phyloP scores from a whole-genome alignment of 495 filamentous ascomycete genomes.

The Melanomma pulvis-pyrius region DNA sequence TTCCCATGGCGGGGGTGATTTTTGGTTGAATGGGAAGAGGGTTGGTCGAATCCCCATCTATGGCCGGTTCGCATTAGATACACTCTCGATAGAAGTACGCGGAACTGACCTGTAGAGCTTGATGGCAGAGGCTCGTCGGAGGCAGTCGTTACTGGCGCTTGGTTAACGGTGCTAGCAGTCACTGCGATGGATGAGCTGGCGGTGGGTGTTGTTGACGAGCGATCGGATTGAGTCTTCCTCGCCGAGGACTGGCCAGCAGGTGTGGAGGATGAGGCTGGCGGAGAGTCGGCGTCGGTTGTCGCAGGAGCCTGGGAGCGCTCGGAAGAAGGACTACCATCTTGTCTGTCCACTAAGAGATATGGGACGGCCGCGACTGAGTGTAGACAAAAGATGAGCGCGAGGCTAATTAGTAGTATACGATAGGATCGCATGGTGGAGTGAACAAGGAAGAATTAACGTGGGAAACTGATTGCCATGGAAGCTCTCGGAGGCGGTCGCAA shows the following conservation, averaged over 20 bases:
- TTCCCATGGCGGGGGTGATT: constrained; percentile 77
- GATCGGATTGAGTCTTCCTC: constrained; percentile 13
- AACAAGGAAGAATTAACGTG: constrained; percentile 1
- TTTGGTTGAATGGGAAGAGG: constrained; percentile 71
- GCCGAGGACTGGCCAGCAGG: constrained; percentile 10
- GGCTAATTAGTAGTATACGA: constrained; percentile 15
- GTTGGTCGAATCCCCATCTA: constrained; percentile 7
- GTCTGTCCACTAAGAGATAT: constrained; percentile 16
- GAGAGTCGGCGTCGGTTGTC: constrained; percentile 4
- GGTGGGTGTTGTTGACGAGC: constrained; percentile 2
- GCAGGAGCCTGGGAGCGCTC: constrained; percentile 5
- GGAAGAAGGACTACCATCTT: constrained; percentile 19
- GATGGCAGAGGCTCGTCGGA: constrained; percentile 6
- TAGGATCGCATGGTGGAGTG: constrained; percentile 24
- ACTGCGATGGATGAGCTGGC: constrained; percentile 3
- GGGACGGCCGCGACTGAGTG: constrained; percentile 5
- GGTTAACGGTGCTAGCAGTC: neutral
- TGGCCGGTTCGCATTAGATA: neutral
- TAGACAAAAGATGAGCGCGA: constrained; percentile 23
- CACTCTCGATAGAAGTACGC: neutral
- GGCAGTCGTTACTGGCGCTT: constrained; percentile 9
- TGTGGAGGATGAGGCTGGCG: neutral
- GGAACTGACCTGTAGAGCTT: constrained; percentile 16
- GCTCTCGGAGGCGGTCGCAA: constrained; percentile 2
- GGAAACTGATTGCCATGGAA: constrained; percentile 25